Base-by-base conservation (phyloP, 164 flowering plant genomes). In the Warburgia ugandensis region DNA sequence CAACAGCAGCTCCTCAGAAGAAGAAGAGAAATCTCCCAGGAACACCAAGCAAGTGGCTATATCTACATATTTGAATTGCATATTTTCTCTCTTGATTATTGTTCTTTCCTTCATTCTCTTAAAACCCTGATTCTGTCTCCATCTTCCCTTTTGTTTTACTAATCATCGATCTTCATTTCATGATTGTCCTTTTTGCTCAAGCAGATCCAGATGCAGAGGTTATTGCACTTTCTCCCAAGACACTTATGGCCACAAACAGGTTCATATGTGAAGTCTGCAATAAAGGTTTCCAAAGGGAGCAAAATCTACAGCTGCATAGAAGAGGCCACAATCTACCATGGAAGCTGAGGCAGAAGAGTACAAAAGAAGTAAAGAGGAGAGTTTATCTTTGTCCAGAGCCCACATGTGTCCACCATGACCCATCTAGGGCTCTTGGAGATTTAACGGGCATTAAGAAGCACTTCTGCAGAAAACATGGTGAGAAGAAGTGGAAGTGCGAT, bases 301-400 rank as follows among this genome's bases (percentile, higher is more conserved):
- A 86, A 60, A 86, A 86, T 67, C 68, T 86, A 37, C 96, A 86
- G 59, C 87, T 86, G 6, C 96, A 86, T 66, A 78, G 96, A 69
- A 81, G 96, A 77, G 96, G 96, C 66, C 96, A 87, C 66, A 87
- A 87, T 62, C 67, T 87, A 42, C 96, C 96, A 42, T 87, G 96
- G 96, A 87, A 87, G 71, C 83, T 87, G 16, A 78, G 60, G 71
- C 96, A 87, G 74, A 87, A 84, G 77, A 71, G 70, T 12, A 82
- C 72, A 56, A 84, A 79, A 62, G 96, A 80, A 36, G 88, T 81
- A 37, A 73, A 56, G 66, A 67, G 83, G 45, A 84, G 73, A 68
- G 96, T 88, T 0, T 88, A 84, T 58, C 66, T 85, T 13, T 88
- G 96, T 61, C 96, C 96, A 1, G 96, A 88, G 60, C 83, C 89